Percentiles rank a stretch among this genome's conserved stretches.
These are phyloP conservation scores for Diaporthe citriasiana DNA, from an alignment of 2,329 filamentous ascomycete genomes.

Conservation along the genomic window DNA sequence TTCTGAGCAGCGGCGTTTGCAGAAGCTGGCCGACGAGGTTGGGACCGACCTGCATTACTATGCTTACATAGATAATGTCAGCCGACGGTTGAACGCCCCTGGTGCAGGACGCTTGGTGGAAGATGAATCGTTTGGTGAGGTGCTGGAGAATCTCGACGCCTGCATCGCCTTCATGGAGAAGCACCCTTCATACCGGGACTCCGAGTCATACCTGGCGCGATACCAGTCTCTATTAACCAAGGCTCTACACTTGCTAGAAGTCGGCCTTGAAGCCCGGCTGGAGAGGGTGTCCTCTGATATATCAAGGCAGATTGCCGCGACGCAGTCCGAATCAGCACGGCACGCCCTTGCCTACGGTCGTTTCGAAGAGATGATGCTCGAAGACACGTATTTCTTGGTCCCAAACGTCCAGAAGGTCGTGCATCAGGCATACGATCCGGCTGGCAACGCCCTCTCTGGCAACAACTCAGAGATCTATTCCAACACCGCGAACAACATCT, in stretches of 20 bases:
- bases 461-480: slow-evolving; percentile 66
- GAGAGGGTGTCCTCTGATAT: slow-evolving; percentile 69
- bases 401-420: slow-evolving; percentile 69
- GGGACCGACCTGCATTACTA: slow-evolving; percentile 95
- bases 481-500: slow-evolving; percentile 67
- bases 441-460: slow-evolving; percentile 60
- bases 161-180: slow-evolving; percentile 94
- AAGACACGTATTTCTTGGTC: slow-evolving; percentile 69
- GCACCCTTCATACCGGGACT: slow-evolving; percentile 87
- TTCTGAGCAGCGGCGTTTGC: slow-evolving; percentile 83
- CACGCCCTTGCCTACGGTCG: slow-evolving; percentile 73
- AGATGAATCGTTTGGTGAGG: slow-evolving; percentile 86
- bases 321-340: slow-evolving; percentile 70
- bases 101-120: slow-evolving; percentile 89
- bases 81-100: slow-evolving; percentile 89
- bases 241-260: slow-evolving; percentile 72
- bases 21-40: slow-evolving; percentile 85
- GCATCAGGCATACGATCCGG: slow-evolving; percentile 65
- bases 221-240: slow-evolving; percentile 85
- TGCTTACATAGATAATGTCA: slow-evolving; percentile 91
- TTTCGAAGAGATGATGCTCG: slow-evolving; percentile 68
- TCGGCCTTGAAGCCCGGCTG: slow-evolving; percentile 66
- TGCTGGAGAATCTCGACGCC: slow-evolving; percentile 87
- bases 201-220: slow-evolving; percentile 87
- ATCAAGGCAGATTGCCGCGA: slow-evolving; percentile 65